phyloP scores from a whole-genome alignment of 495 filamentous ascomycete species.

The Glarea lozoyensis region DNA sequence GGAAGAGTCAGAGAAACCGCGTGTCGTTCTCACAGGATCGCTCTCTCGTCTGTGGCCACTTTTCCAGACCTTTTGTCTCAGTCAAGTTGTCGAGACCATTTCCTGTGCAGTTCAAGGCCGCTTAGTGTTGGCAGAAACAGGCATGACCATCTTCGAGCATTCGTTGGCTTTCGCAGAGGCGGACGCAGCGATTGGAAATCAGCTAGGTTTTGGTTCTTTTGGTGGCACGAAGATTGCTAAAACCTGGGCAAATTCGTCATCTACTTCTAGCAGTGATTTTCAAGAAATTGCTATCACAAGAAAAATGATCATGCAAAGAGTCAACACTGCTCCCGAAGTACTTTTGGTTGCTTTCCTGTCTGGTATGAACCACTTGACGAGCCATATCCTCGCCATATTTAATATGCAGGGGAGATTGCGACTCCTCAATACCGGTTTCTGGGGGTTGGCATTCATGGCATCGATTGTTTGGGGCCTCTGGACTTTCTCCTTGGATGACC shows the following conservation, averaged over 20 bases:
- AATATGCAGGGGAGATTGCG: slow-evolving; percentile 69
- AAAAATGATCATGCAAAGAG: slow-evolving; percentile 46
- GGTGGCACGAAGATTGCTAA: slow-evolving; percentile 26
- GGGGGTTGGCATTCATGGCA: slow-evolving; percentile 81
- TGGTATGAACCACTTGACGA: slow-evolving; percentile 77
- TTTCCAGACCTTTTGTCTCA: slow-evolving; percentile 71
- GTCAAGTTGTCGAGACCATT: slow-evolving; percentile 82
- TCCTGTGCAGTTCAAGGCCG: slow-evolving; percentile 86
- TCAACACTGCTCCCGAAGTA: slow-evolving; percentile 84
- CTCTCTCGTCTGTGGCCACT: slow-evolving; percentile 80
- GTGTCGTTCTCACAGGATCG: slow-evolving; percentile 50
- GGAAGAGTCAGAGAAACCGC: slow-evolving; percentile 34
- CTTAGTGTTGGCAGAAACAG: slow-evolving; percentile 69
- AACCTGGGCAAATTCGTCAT: slow-evolving; percentile 14
- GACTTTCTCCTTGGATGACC: slow-evolving; percentile 45
- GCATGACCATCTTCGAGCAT: slow-evolving; percentile 95
- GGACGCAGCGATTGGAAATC: slow-evolving; percentile 71
- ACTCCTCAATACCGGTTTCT: slow-evolving; percentile 77
- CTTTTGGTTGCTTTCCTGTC: slow-evolving; percentile 82
- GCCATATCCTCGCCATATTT: slow-evolving; percentile 71
- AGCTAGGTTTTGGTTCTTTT: slow-evolving; percentile 62
- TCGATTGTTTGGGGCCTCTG: slow-evolving; percentile 65
- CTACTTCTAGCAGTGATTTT: slow-evolving; percentile 31
- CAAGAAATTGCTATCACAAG: slow-evolving; percentile 40
- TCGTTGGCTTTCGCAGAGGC: slow-evolving; percentile 95